Conservation (phyloP, 1,284 basidiomycete genomes). For the Heterobasidion irregulare region DNA sequence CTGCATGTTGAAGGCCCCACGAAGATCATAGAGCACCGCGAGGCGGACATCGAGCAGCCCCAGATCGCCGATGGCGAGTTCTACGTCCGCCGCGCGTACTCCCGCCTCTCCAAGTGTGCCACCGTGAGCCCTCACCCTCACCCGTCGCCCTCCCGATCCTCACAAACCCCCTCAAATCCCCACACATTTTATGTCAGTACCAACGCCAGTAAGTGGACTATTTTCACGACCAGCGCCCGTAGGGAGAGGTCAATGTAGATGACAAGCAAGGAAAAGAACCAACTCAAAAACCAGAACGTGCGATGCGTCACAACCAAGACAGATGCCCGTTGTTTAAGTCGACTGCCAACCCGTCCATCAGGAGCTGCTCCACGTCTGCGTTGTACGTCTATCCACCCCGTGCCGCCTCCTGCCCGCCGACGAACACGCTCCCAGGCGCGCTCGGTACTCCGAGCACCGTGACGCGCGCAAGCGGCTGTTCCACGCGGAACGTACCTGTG, state of each 20-base stretch:
- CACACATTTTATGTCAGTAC: too few relatives aligned
- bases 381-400: neutral
- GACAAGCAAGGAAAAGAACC: neutral
- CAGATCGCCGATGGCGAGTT: neutral
- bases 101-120: neutral
- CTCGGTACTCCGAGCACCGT: constrained; percentile 3
- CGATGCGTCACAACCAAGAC: neutral
- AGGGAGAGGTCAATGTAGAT: too few relatives aligned
- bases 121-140: neutral
- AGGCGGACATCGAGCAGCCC: neutral
- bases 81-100: neutral
- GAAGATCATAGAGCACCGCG: too few relatives aligned
- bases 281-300: neutral
- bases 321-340: neutral
- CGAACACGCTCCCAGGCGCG: neutral
- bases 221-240: too few relatives aligned
- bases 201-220: too few relatives aligned
- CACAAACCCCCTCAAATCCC: too few relatives aligned
- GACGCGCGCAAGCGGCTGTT: neutral
- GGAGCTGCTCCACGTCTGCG: neutral
- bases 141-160: too few relatives aligned
- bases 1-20: too few relatives aligned
- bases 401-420: neutral
- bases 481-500: too few relatives aligned
- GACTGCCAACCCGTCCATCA: neutral